phyloP scores from a whole-genome alignment of 305 asterid genomes.

The Lippia alba region DNA sequence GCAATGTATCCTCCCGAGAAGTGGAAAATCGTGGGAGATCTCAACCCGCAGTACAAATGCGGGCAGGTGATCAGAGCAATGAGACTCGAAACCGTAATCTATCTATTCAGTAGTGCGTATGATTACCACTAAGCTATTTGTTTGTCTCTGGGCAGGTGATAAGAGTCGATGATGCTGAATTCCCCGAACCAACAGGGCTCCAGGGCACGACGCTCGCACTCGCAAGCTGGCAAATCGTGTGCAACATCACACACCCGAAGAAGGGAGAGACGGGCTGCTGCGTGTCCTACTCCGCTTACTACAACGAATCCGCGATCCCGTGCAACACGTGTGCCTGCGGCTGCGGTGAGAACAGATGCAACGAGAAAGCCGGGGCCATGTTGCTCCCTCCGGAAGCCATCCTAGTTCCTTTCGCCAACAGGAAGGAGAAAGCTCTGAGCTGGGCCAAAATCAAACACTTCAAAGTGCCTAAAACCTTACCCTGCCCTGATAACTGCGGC shows the following conservation, averaged over 20 bases:
- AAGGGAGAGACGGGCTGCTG: slow-evolving; percentile 35
- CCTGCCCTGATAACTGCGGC: slow-evolving; percentile 46
- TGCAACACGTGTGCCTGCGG: slow-evolving; percentile 49
- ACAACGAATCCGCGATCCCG: slow-evolving; percentile 40
- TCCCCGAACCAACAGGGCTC: slow-evolving; percentile 41
- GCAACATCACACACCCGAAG: slow-evolving; percentile 41
- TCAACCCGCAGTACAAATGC: slow-evolving; percentile 45
- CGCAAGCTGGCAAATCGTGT: slow-evolving; percentile 48
- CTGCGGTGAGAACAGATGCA: slow-evolving; percentile 28
- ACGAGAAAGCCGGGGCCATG: slow-evolving; percentile 1
- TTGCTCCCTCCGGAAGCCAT: slow-evolving; percentile 46
- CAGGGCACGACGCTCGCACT: slow-evolving; percentile 33
- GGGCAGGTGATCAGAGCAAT: slow-evolving; percentile 29
- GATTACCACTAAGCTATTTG: no score
- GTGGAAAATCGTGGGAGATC: slow-evolving; percentile 39
- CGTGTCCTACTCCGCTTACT: slow-evolving; percentile 45
- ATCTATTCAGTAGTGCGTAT: no score
- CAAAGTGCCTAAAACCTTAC: slow-evolving; percentile 34
- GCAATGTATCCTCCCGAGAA: slow-evolving; percentile 38
- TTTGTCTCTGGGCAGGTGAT: no score
- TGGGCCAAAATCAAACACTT: slow-evolving; percentile 40
- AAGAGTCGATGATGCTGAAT: slow-evolving; percentile 41
- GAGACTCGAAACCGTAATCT: no score
- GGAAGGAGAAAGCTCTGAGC: slow-evolving; percentile 34
- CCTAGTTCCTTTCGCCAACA: slow-evolving; percentile 39